Evolutionary conservation across 805 yeast species (phyloP), one percentile per base, ranked within the genome.

Genomic region (Schwanniomyces pseudopolymorphus): DNA sequence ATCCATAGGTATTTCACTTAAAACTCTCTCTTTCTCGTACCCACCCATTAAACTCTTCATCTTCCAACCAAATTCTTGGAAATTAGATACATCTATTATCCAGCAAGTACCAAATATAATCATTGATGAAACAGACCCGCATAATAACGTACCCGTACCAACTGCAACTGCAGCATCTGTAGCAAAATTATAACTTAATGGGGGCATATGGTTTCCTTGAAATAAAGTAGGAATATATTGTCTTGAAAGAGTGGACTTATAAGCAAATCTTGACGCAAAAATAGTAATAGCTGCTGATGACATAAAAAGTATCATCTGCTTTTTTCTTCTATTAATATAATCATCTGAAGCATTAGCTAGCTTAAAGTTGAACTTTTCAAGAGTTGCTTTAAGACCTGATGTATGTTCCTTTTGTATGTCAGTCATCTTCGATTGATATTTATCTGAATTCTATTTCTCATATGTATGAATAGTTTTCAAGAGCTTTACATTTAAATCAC

Each of bases 141-240:
- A 87, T 14, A 91, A 68, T 40, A 86, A 66, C 0, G 96, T 80
- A 1, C 96, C 95, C 35, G 87, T 84, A 0, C 85, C 81, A 2
- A 91, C 89, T 0, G 97, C 97, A 35, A 83, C 81, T 27, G 89
- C 80, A 1, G 96, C 96, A 62, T 90, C 96, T 45, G 81, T 79
- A 50, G 87, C 82, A 60, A 87, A 83, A 25, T 87, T 84, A 58
- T 84, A 86, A 35, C 73, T 59, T n/a, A 82, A 74, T 4, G 96
- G 96, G 2, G 95, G 95, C 47, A 81, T 78, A 57, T 89, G 92
- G 65, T 90, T 90, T 10, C 91, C 89, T 56, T 88, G 90, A 66
- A 87, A 91, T 56, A 83, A 74, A 37, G 77, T 77, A 6, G 97
- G 97, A 5, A 81, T 70, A 65, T 80, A 89, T 64, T 85, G 83